These are phyloP conservation scores for Eutrema heterophyllum DNA, from an alignment of 345 rosid species.

Conservation along the genomic window DNA sequence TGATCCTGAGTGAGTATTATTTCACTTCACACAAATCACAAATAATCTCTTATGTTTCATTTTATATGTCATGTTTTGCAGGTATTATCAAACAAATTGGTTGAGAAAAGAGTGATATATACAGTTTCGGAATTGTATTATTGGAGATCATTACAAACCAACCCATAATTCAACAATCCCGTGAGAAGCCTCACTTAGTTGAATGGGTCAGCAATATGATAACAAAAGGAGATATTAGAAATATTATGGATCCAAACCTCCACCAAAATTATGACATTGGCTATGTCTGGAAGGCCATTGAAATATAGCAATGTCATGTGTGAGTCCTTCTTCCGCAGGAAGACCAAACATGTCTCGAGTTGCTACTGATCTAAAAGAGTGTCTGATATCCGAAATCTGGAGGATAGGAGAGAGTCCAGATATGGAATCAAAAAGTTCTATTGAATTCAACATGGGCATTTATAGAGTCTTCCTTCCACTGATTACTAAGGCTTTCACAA, in stretches of 20 bases:
- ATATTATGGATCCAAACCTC: conserved; percentile 24
- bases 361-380: conserved; percentile 19
- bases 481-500: not conserved
- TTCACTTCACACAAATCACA: no score
- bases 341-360: conserved; percentile 34
- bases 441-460: not conserved
- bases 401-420: conserved; percentile 2
- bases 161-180: conserved; percentile 12
- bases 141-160: conserved; percentile 40
- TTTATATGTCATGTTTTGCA: not conserved
- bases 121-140: conserved; percentile 41
- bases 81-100: conserved; percentile 31
- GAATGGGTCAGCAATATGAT: conserved; percentile 19
- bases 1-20: no score
- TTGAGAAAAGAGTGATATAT: conserved; percentile 41
- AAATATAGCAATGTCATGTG: conserved; percentile 28
- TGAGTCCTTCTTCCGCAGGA: conserved; percentile 5
- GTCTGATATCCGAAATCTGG: conserved; percentile 11
- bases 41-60: not conserved
- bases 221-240: conserved; percentile 9
- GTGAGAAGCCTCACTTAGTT: conserved; percentile 15
- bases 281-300: conserved; percentile 24
- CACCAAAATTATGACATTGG: conserved; percentile 9
- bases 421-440: not conserved
- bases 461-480: not conserved